Evolutionary conservation across 225 moss, liverwort and hornwort species (phyloP), one percentile per base, ranked within the genome.

Genomic region (Thuidium tamariscinum): DNA sequence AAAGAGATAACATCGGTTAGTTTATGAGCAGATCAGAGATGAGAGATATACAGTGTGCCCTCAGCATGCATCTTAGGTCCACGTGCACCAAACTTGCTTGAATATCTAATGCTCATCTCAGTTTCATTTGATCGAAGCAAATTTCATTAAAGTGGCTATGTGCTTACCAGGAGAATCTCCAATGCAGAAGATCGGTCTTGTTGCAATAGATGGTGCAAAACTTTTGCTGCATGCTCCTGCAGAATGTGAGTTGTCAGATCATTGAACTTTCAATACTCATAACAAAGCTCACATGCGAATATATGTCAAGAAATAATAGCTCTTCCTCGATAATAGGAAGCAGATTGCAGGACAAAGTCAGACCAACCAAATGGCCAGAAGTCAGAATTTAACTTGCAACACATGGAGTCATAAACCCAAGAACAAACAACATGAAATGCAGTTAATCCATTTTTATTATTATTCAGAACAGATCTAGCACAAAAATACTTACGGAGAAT

Each of bases 171-270:
- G 81, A 97, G 95, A 88, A 90, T 85, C 83, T 96, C 95, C 63
- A 97, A 91, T 59, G 95, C 91, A 74, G 91, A 93, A 56, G 90
- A 85, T 56, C 83, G 88, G n/a, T 89, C 89, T 65, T 94, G 86
- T 39, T 93, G 93, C 83, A 92, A 89, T 75, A 95, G 92, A 46
- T 92, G 89, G 82, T 97, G 92, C 82, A 97, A 84, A 26, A 94
- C 93, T 86, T 91, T 93, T 39, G 92, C 89, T 41, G 91, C 95
- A 85, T 92, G 89, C 77, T 93, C 97, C 97, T 97, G 92, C 76
- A 75, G 20, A 86, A 67, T 78, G 52, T 55, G 78, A 41, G 32
- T 70, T 77, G 48, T 71, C 44, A 70, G 54, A 78, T 71, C 37
- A 85, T 55, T 46, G 54, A 77, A 61, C 54, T 36, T 46, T 48